A percentile compares a stretch with the other conserved stretches of the same genome.
These are phyloP conservation scores for Phaseolus lunatus DNA, from an alignment of 306 rosid genomes.

Conservation along the genomic window DNA sequence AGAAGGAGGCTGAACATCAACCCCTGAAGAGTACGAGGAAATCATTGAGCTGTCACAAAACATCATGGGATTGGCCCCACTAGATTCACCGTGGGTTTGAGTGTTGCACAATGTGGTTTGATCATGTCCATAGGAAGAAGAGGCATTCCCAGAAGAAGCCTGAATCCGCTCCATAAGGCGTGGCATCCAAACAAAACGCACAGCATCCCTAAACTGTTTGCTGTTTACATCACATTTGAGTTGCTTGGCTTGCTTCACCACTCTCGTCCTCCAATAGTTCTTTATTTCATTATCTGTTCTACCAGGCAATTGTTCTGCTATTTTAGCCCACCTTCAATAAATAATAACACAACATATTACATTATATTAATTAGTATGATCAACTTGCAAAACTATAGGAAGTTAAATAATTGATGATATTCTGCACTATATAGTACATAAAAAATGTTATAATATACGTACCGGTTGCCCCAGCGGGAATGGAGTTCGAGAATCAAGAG, in stretches of 20 bases:
- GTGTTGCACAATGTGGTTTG: neutral
- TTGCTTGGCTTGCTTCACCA: conserved; percentile 92
- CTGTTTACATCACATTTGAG: conserved; percentile 91
- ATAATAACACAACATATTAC: neutral
- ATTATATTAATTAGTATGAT: neutral
- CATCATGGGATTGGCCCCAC: conserved; percentile 21
- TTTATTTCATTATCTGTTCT: conserved; percentile 95
- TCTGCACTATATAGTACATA: neutral
- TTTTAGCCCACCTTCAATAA: conserved; percentile 84
- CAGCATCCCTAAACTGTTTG: conserved; percentile 78
- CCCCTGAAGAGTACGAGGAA: conserved; percentile 41
- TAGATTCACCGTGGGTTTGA: neutral
- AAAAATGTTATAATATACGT: neutral
- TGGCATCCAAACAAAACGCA: conserved; percentile 91
- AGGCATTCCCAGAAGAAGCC: conserved; percentile 36
- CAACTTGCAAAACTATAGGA: neutral
- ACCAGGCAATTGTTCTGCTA: conserved; percentile 84
- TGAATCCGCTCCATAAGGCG: conserved; percentile 79
- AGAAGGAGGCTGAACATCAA: conserved; percentile 39
- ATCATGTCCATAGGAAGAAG: neutral
- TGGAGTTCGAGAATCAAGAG: conserved; percentile 76
- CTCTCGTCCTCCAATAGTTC: conserved; percentile 95
- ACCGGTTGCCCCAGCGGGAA: conserved; percentile 83
- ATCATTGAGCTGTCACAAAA: conserved; percentile 19
- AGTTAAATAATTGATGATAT: neutral